phyloP scores from a whole-genome alignment of 768 basidiomycete species.

The Pleurotus ostreatus region DNA sequence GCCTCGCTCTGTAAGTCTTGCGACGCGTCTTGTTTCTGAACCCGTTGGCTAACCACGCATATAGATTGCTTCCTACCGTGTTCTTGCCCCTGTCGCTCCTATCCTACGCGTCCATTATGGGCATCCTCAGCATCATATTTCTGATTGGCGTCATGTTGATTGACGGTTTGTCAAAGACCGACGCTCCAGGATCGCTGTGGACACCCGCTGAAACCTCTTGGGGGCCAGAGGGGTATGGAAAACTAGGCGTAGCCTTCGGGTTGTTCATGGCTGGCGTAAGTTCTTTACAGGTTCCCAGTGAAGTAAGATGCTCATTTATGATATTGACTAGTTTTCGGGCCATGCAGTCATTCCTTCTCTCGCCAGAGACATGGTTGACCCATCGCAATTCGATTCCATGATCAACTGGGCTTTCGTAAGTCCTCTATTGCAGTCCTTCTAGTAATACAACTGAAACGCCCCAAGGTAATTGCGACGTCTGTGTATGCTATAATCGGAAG shows the following conservation, averaged over 20 bases:
- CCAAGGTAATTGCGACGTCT: slow-evolving; percentile 55
- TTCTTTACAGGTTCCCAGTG: slow-evolving; percentile 3
- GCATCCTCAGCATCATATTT: slow-evolving; percentile 73
- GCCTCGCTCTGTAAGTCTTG: slow-evolving; percentile 59
- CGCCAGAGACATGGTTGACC: slow-evolving; percentile 86
- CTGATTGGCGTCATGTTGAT: slow-evolving; percentile 75
- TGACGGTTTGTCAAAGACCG: slow-evolving; percentile 73
- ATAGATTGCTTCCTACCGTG: slow-evolving; percentile 76
- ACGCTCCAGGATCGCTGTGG: slow-evolving; percentile 80
- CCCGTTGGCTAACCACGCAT: background rate
- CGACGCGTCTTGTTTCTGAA: background rate
- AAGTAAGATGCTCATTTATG: too few species aligned
- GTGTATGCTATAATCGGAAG: slow-evolving; percentile 68
- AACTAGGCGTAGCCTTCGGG: slow-evolving; percentile 80
- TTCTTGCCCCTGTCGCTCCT: slow-evolving; percentile 84
- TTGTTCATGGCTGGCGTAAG: slow-evolving; percentile 89
- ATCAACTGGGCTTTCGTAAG: slow-evolving; percentile 84
- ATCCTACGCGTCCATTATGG: slow-evolving; percentile 85
- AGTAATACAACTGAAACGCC: too few species aligned
- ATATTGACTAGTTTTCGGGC: slow-evolving; percentile 64
- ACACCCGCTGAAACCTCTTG: slow-evolving; percentile 66
- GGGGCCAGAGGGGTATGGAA: slow-evolving; percentile 43
- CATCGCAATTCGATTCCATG: slow-evolving; percentile 75
- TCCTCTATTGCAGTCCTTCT: slow-evolving; percentile 5
- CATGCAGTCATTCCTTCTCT: slow-evolving; percentile 91